Evolutionary conservation across 192 early-diverging fungal species (phyloP), one percentile per base, ranked within the genome.

Genomic region (Coemansia sp.): DNA sequence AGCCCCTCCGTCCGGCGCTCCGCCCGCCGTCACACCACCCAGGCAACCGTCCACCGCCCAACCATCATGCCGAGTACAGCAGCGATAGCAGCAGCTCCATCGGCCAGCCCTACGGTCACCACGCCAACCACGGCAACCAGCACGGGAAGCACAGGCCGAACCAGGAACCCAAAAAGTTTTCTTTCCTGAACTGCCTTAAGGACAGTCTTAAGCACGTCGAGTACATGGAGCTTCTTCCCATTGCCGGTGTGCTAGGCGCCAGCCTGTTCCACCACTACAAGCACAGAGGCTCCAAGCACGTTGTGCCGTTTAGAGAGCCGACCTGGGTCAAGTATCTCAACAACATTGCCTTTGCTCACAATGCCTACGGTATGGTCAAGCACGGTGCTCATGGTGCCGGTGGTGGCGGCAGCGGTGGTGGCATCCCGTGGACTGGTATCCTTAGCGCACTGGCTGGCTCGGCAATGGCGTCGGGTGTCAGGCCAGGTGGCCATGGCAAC

Each of bases 151-250:
- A 45, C 33, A 34, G 45, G 51, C 56, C 18, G 20, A 30, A 12
- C 29, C n/a, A 22, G 8, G 50, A 28, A 25, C 25, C 32, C 20
- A 38, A 31, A 2, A 63, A 72, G 42, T 59, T 56, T 49, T 56
- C 62, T 0, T 74, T 80, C 20, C 66, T 80, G 5, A 57, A 36
- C 25, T 60, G 72, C 22, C 77, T 80, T 33, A 80, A 74, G 38
- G 65, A 69, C 7, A 73, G 77, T 0, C 48, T 80, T 54, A 67
- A 67, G 52, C 36, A 71, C 30, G 56, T 74, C 17, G 66, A 63
- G 36, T 22, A 70, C 7, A 36, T 57, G 31, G 68, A 75, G 30
- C 32, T 75, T 0, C 5, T 80, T 28, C 77, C 77, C 5, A 60
- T 80, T 38, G 72, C 68, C 2, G 63, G 69, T 4, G 48, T 73